Evolutionary conservation across 2,329 filamentous ascomycete species (phyloP), one percentile per base, ranked within the genome.

Genomic region (Ophiostoma montium): DNA sequence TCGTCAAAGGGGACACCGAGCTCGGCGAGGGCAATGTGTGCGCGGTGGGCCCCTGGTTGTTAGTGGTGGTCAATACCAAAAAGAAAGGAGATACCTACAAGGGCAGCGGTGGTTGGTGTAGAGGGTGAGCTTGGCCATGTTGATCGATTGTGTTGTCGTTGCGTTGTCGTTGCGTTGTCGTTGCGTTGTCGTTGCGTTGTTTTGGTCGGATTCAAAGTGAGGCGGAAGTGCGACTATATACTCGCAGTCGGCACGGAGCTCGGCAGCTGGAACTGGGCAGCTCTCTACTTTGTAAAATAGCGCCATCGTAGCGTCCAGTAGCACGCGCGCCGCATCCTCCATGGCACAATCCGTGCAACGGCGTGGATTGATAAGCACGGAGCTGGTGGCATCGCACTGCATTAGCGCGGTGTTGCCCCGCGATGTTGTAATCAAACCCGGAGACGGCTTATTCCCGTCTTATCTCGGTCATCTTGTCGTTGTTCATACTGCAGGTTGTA

Each of bases 11-110:
- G 69, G 30, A 88, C 60, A 11, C 71, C 70, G 12, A 84, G 72
- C 59, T 87, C 84, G 30, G 74, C 70, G 23, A 88, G 71, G 6
- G 74, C 74, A 52, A 87, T 86, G 57, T 88, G 81, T 1, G 78
- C 83, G 33, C 86, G 81, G 60, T 90, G 85, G 15, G 84, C 84
- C 71, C 68, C 39, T 42, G 5, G n/a, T n/a, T 18, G 35, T 42
- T 33, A 18, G 36, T 9, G 3, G 16, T 19, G 9, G 11, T 33
- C 13, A 16, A 33, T 2, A n/a, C 15, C 3, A 30, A 18, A 18
- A 12, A 19, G 16, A 21, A 6, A n/a, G 10, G 9, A 32, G 13
- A 54, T 49, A 42, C 39, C 9, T 16, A 42, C 39, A 57, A 31
- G 56, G 56, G 47, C 56, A 57, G 16, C 47, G 49, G 47, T 54